Conservation (phyloP, 2,329 filamentous ascomycete species). For the Amauroascus verrucosus region DNA sequence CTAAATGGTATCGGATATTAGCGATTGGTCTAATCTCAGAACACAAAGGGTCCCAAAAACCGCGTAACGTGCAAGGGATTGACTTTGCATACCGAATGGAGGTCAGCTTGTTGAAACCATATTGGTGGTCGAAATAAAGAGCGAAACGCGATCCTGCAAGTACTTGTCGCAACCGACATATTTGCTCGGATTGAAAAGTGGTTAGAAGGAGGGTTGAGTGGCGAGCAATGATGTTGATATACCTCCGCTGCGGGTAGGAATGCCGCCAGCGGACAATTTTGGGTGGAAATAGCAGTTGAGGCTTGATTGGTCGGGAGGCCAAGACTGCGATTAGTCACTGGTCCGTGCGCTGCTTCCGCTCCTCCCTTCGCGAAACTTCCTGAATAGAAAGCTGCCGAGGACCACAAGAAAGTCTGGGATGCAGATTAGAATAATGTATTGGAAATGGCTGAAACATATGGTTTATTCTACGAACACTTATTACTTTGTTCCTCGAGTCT, state of each 20-base stretch:
- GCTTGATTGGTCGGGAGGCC: neutral
- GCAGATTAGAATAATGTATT: no score
- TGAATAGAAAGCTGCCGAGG: no score
- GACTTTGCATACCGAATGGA: conserved; percentile 9
- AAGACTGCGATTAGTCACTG: neutral
- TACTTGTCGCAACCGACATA: neutral
- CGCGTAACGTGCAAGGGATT: conserved; percentile 13
- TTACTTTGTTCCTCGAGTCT: no score
- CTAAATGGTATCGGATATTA: neutral
- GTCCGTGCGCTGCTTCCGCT: neutral
- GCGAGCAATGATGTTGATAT: neutral
- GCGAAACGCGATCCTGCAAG: neutral
- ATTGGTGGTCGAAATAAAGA: neutral
- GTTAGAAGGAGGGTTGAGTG: no score
- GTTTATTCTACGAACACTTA: no score
- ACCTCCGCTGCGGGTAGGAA: neutral
- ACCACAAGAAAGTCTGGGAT: no score
- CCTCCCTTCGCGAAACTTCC: neutral
- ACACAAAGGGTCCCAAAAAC: no score
- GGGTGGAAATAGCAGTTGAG: neutral
- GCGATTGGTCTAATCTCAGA: no score
- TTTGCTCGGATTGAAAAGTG: neutral
- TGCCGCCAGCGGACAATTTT: neutral
- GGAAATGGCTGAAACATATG: no score
- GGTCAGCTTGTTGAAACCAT: neutral